Base-by-base conservation (phyloP, 345 rosid species). In the Ceriops zippeliana region DNA sequence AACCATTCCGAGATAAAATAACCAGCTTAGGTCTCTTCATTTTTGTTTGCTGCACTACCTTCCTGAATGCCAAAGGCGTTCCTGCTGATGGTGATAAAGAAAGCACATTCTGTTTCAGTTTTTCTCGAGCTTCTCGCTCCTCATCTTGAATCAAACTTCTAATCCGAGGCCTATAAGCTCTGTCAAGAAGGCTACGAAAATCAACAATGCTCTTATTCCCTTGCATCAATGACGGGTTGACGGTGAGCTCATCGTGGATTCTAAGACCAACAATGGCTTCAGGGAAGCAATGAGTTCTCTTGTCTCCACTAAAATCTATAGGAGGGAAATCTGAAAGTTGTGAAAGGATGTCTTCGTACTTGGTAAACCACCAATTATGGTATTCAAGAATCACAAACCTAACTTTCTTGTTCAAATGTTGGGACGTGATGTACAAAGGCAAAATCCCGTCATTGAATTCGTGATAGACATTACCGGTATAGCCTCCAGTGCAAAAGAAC, bases 401-500 rank as follows among this genome's bases (percentile, higher is more conserved):
- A 47, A 91, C 90, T 70, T 85, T 84, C 77, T 78, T 87, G 32
- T 89, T 82, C 65, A 82, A 79, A 66, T 84, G 91, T 57, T 85
- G 93, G 5, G 93, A 89, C 21, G 97, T 91, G 21, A 91, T 84
- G 67, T 79, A 91, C 75, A 91, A 70, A 27, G 97, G 97, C 68
- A 91, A 69, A 35, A 91, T 79, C 70, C 96, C 93, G 46, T 91
- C 96, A 75, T 91, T 89, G 58, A 91, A 89, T 77, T 91, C 97
- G 66, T 91, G 97, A 26, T 87, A 91, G 4, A 87, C 79, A 63
- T 91, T 91, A 32, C 97, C 97, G 0, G 97, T 91, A 60, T 87
- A 91, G 22, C 97, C 97, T 5, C 93, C 90, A 0, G 97, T 89
- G 1, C 93, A 91, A 82, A 89, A 91, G 81, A 91, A 79, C 78